phyloP scores from a whole-genome alignment of 2,329 filamentous ascomycete genomes.

The Simplicillium aogashimaense region DNA sequence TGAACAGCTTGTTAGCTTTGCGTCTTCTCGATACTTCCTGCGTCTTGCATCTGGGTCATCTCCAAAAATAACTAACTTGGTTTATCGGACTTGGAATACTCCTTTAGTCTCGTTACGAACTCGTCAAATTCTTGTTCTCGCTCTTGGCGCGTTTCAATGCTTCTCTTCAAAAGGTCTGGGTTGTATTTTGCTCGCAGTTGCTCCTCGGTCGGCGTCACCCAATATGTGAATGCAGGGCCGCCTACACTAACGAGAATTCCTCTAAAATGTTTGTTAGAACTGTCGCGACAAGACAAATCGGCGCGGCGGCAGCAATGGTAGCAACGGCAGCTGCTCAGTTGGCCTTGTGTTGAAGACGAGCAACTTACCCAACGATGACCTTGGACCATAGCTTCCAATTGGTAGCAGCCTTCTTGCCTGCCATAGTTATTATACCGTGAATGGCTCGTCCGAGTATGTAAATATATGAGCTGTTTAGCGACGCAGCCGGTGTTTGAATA shows the following conservation, averaged over 20 bases:
- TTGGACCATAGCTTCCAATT: conserved; percentile 56
- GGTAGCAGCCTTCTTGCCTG: conserved; percentile 30
- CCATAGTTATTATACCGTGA: conserved; percentile 13
- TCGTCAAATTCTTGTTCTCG: conserved; percentile 80
- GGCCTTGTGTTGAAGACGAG: conserved; percentile 8
- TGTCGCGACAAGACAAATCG: too few relatives aligned
- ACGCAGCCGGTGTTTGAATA: too few relatives aligned
- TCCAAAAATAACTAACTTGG: conserved; percentile 56
- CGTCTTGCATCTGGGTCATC: not conserved
- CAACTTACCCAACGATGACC: conserved; percentile 58
- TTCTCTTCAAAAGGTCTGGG: conserved; percentile 83
- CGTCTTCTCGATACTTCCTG: not conserved
- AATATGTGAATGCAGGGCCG: conserved; percentile 75
- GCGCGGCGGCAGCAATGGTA: not conserved
- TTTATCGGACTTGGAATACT: conserved; percentile 84
- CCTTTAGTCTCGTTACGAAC: conserved; percentile 75
- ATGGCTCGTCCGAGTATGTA: not conserved
- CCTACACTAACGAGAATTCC: conserved; percentile 65
- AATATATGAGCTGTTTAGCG: too few relatives aligned
- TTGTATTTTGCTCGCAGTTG: conserved; percentile 90
- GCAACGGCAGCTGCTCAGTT: conserved; percentile 1
- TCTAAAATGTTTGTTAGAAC: conserved; percentile 33
- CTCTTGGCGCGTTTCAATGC: conserved; percentile 67
- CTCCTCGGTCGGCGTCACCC: conserved; percentile 75
- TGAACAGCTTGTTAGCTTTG: conserved; percentile 12